Conservation (phyloP, 768 basidiomycete species). For the Lactarius indigo region DNA sequence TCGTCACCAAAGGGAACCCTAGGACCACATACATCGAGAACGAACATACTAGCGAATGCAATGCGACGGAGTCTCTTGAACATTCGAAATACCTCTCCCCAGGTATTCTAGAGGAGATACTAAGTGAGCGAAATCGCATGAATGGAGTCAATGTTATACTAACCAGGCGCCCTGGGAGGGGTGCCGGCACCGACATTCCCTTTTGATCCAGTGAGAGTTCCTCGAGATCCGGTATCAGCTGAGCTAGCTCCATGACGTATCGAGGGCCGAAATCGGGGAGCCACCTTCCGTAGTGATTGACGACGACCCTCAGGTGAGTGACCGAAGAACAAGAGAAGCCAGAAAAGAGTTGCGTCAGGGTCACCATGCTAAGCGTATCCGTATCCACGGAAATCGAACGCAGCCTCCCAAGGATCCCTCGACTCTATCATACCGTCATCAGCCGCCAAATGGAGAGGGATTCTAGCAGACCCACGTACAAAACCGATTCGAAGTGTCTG, state of each 20-base stretch:
- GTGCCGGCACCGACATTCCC: not conserved
- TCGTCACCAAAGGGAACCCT: not conserved
- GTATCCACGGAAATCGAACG: conserved; percentile 11
- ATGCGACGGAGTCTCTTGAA: conserved; percentile 21
- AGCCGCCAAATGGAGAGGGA: not conserved
- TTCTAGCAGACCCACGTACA: not conserved
- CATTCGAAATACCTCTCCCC: conserved; percentile 17
- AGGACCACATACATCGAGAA: conserved; percentile 8
- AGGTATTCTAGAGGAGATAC: conserved; percentile 1
- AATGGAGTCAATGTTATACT: not conserved
- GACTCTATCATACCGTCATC: conserved; percentile 1
- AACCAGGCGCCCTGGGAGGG: conserved; percentile 13
- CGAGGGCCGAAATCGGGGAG: conserved; percentile 11
- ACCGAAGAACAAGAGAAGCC: conserved; percentile 11
- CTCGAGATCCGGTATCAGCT: conserved; percentile 11
- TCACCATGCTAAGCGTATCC: not conserved
- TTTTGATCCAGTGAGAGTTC: conserved; percentile 19
- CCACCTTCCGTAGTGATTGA: conserved; percentile 13
- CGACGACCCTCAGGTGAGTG: conserved; percentile 16
- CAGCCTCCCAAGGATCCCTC: conserved; percentile 10
- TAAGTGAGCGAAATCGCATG: not conserved
- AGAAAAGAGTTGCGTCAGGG: conserved; percentile 11
- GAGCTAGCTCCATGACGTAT: conserved; percentile 9
- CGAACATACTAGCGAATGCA: conserved; percentile 16
- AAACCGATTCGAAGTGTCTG: conserved; percentile 7